These are phyloP conservation scores for Hirsutella minnesotensis DNA, from an alignment of 2,329 filamentous ascomycete genomes.

Conservation along the genomic window DNA sequence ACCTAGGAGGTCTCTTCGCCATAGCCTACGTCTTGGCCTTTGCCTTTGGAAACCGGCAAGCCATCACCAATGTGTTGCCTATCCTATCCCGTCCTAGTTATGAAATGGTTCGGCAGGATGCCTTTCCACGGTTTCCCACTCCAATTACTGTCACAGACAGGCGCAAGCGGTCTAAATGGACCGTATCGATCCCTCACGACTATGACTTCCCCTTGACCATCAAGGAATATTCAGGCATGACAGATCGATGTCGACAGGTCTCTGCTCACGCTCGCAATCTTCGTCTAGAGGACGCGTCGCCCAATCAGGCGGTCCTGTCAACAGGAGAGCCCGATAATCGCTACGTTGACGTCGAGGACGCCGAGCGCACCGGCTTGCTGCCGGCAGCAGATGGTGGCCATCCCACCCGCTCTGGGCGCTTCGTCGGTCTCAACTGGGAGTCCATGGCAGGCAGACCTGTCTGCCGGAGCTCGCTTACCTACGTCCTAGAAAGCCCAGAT, in stretches of 20 bases:
- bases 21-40: conserved; percentile 35
- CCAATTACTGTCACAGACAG: conserved; percentile 59
- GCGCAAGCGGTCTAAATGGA: conserved; percentile 60
- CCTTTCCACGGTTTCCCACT: conserved; percentile 59
- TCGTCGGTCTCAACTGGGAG: conserved; percentile 36
- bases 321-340: conserved; percentile 54
- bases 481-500: conserved; percentile 59
- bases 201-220: conserved; percentile 55
- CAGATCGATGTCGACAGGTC: conserved; percentile 53
- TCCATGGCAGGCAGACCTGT: conserved; percentile 36
- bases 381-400: conserved; percentile 26
- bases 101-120: conserved; percentile 55
- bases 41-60: conserved; percentile 15
- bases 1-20: conserved; percentile 36
- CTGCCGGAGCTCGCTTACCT: conserved; percentile 64
- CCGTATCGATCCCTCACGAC: conserved; percentile 61
- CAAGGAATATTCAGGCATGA: conserved; percentile 58
- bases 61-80: conserved; percentile 16
- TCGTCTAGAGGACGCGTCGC: conserved; percentile 20
- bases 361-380: conserved; percentile 52
- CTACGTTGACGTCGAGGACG: conserved; percentile 66
- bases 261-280: conserved; percentile 43
- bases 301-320: conserved; percentile 31
- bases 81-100: conserved; percentile 41
- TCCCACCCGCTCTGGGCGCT: conserved; percentile 27